These are phyloP conservation scores for Astrothelium macrocarpum DNA, from an alignment of 495 filamentous ascomycete species.

Conservation along the genomic window DNA sequence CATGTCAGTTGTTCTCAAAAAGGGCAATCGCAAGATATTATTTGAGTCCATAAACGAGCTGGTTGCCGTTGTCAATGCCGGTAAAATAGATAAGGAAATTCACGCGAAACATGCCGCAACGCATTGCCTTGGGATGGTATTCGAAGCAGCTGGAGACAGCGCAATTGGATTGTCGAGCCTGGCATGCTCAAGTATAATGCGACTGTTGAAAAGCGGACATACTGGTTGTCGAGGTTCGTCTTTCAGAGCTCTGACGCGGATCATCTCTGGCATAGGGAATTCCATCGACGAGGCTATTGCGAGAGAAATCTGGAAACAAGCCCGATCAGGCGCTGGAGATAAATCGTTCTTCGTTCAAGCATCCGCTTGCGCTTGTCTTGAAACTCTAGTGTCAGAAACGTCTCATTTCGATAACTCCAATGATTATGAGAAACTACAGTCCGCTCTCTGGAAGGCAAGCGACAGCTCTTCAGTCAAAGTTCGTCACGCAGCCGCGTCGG, in stretches of 20 bases:
- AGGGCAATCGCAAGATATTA: conserved; percentile 82
- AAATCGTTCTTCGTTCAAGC: conserved; percentile 76
- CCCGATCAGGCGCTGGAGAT: conserved; percentile 66
- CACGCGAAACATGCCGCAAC: conserved; percentile 76
- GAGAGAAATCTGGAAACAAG: conserved; percentile 88
- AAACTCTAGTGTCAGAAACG: conserved; percentile 59
- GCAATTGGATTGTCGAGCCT: conserved; percentile 75
- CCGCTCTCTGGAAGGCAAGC: conserved; percentile 69
- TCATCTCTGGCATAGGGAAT: conserved; percentile 57
- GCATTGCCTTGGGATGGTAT: conserved; percentile 80
- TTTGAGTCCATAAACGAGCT: conserved; percentile 93
- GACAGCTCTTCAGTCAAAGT: conserved; percentile 67
- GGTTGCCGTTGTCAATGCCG: conserved; percentile 56
- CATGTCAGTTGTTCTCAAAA: conserved; percentile 72
- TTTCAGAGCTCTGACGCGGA: conserved; percentile 69
- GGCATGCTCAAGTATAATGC: conserved; percentile 59
- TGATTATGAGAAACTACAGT: conserved; percentile 82
- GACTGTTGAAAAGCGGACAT: conserved; percentile 72
- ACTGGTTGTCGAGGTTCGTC: conserved; percentile 74
- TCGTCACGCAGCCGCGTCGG: conserved; percentile 78
- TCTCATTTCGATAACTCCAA: conserved; percentile 77
- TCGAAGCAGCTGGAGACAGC: conserved; percentile 82
- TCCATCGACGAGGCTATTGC: conserved; percentile 79
- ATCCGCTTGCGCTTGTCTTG: conserved; percentile 70
- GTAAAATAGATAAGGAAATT: conserved; percentile 73